Conservation (phyloP, 2,329 filamentous ascomycete species). For the Juglanconis juglandina region DNA sequence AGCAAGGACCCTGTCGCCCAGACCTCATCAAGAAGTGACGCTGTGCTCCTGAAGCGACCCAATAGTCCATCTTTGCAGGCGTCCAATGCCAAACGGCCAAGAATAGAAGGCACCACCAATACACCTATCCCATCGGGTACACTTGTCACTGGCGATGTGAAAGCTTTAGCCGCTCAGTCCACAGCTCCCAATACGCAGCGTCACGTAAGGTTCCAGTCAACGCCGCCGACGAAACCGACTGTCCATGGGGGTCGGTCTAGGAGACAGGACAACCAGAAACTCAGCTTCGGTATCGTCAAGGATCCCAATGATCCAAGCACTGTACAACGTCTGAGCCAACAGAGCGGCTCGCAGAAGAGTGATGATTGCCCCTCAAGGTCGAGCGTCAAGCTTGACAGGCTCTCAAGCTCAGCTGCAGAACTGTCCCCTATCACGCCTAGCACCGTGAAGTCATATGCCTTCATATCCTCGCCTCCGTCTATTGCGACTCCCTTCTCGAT, state of each 20-base stretch:
- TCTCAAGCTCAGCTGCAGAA: slow-evolving; percentile 7
- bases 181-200: slow-evolving; percentile 9
- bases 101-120: not conserved
- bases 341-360: slow-evolving; percentile 51
- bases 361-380: slow-evolving; percentile 32
- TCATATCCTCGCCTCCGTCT: not conserved
- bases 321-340: slow-evolving; percentile 63
- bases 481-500: not conserved
- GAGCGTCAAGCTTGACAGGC: slow-evolving; percentile 32
- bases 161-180: not conserved
- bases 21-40: slow-evolving; percentile 11
- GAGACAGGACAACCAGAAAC: slow-evolving; percentile 38
- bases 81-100: slow-evolving; percentile 7
- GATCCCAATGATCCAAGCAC: slow-evolving; percentile 66
- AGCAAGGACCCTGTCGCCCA: slow-evolving; percentile 28
- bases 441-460: not conserved
- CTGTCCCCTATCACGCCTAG: slow-evolving; percentile 1
- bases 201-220: slow-evolving; percentile 16
- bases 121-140: not conserved
- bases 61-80: not conserved
- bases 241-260: slow-evolving; percentile 30
- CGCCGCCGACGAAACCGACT: slow-evolving; percentile 23
- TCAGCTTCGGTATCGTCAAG: slow-evolving; percentile 75
- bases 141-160: not conserved
- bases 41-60: slow-evolving; percentile 7